Conservation (phyloP, 768 basidiomycete species). For the Trametes meyenii region DNA sequence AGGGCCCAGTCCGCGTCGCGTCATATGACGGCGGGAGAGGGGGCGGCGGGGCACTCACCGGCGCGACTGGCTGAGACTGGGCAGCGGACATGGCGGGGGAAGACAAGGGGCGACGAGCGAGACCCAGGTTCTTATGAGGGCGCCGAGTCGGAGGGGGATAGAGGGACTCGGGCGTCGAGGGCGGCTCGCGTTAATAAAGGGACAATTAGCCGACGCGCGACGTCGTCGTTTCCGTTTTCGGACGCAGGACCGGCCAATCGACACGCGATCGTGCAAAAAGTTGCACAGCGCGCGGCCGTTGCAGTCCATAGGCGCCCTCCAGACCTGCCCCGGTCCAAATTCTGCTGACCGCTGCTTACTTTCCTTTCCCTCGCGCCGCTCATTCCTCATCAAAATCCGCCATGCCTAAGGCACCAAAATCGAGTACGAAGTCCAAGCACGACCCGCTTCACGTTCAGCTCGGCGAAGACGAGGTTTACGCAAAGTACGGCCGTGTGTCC, state of each 20-base stretch:
- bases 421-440: slow-evolving; percentile 64
- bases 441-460: slow-evolving; percentile 89
- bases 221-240: neutral
- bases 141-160: too few relatives aligned
- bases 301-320: neutral
- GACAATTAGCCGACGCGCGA: neutral
- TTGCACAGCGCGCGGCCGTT: slow-evolving; percentile 9
- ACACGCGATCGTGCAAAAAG: slow-evolving; percentile 10
- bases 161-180: too few relatives aligned
- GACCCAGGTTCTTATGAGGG: neutral
- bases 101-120: neutral
- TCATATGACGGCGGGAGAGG: neutral
- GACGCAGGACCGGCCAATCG: slow-evolving; percentile 9
- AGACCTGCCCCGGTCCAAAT: slow-evolving; percentile 1
- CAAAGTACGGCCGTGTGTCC: slow-evolving; percentile 78
- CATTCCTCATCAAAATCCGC: slow-evolving; percentile 15
- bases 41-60: slow-evolving; percentile 2
- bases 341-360: slow-evolving; percentile 7
- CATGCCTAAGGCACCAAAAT: slow-evolving; percentile 70
- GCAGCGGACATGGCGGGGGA: slow-evolving; percentile 19
- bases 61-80: slow-evolving; percentile 11
- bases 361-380: slow-evolving; percentile 7
- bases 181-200: neutral
- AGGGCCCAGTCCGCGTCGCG: slow-evolving; percentile 13
- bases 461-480: slow-evolving; percentile 71